Base-by-base conservation (phyloP, 805 yeast species). In the Danielia oregonensis region DNA sequence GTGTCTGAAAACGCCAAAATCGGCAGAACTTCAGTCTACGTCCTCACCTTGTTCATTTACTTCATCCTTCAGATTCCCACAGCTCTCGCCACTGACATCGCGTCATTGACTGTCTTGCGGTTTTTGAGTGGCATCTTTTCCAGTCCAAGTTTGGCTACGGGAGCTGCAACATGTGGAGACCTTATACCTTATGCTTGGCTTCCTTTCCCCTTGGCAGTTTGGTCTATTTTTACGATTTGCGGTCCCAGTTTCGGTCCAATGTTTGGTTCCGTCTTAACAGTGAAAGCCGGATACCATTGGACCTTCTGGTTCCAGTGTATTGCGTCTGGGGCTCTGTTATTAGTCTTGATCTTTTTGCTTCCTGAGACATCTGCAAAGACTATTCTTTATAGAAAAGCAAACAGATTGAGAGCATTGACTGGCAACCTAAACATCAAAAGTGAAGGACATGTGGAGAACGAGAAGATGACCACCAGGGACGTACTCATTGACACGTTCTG, bases 201-300 rank as follows among this genome's bases (percentile, higher is more conserved):
- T 23, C 76, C 80, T 2, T 40, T 68, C 9, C 71, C 70, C 4
- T 54, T 78, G 29, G 72, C 72, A 7, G 35, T 61, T 4, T 78
- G 82, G 81, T 61, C 77, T 13, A 43, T 70, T 22, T 76, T 73
- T 32, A 74, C 77, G 1, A 72, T 71, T 27, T 57, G 68, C 30
- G 83, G 81, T 9, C 81, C 80, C 1, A 62, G 68, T 10, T 25
- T 72, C 14, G 82, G 79, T 9, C 83, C 84, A 2, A 46, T 78
- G 4, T 47, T 78, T 25, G 82, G 82, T 28, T 70, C 79, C 6
- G 65, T 70, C 4, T 55, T 78, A 49, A 58, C 62, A 2, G 36
- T 30, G 2, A 22, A 24, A 24, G 38, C 33, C 11, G 37, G 50
- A 42, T 74, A 79, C 78, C 65, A 78, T 49, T 75, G 73, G 71